phyloP scores from a whole-genome alignment of 768 basidiomycete genomes.

The Sporobolomyces pararoseus region DNA sequence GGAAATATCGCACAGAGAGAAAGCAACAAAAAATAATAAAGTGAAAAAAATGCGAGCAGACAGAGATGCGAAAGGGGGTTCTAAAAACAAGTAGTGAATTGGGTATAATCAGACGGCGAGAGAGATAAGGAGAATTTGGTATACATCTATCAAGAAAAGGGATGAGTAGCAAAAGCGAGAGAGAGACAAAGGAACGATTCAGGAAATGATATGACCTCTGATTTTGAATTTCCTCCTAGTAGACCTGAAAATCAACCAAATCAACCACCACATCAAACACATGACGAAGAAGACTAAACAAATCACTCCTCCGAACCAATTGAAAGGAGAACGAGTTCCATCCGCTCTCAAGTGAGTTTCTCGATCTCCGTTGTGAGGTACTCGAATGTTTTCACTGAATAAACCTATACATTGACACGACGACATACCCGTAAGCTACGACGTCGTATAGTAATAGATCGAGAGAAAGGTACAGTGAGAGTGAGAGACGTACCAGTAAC shows the following conservation, averaged over 20 bases:
- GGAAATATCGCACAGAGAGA: too few species aligned
- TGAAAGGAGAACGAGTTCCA: neutral
- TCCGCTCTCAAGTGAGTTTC: conserved; percentile 9
- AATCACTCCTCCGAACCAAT: conserved; percentile 21
- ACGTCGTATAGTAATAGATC: too few species aligned
- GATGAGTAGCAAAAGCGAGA: neutral
- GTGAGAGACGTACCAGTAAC: conserved; percentile 47
- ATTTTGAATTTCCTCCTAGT: conserved; percentile 10
- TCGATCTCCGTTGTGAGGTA: conserved; percentile 59
- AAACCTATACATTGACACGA: too few species aligned
- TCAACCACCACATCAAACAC: conserved; percentile 10
- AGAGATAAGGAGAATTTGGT: too few species aligned
- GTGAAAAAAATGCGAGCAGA: too few species aligned
- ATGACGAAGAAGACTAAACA: conserved; percentile 17
- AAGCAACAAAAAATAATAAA: too few species aligned
- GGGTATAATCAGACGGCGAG: too few species aligned
- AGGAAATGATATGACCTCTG: conserved; percentile 22
- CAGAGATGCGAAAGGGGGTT: too few species aligned
- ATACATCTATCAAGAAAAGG: neutral
- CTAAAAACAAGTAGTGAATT: too few species aligned
- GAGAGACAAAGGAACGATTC: neutral
- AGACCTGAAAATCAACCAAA: conserved; percentile 36
- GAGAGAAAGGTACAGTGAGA: conserved; percentile 3
- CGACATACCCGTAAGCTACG: too few species aligned
- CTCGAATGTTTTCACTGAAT: conserved; percentile 63